Percentiles rank a stretch among this genome's conserved stretches.
These are phyloP conservation scores for Polyplosphaeria fusca DNA, from an alignment of 495 filamentous ascomycete genomes.

Conservation along the genomic window DNA sequence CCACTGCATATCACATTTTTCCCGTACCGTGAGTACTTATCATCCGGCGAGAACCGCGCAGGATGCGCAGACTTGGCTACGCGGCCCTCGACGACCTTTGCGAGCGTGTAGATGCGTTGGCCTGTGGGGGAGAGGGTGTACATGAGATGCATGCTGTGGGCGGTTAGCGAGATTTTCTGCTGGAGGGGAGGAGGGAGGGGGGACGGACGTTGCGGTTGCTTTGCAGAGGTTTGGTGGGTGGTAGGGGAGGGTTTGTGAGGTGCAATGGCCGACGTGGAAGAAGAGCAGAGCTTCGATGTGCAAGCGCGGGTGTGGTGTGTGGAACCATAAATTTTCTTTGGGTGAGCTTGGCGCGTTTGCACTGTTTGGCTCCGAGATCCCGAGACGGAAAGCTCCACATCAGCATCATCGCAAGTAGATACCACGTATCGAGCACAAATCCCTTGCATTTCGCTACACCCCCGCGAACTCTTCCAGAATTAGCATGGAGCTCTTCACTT, in stretches of 20 bases:
- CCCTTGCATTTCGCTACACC: neutral
- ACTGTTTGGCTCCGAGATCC: neutral
- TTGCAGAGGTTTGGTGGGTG: too few relatives aligned
- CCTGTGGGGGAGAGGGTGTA: slow-evolving; percentile 74
- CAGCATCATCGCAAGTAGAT: slow-evolving; percentile 31
- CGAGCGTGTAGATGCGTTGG: slow-evolving; percentile 85
- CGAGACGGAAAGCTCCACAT: slow-evolving; percentile 19
- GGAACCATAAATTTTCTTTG: too few relatives aligned
- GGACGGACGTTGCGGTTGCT: too few relatives aligned
- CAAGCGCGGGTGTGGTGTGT: too few relatives aligned
- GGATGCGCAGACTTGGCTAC: slow-evolving; percentile 96
- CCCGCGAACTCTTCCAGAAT: neutral
- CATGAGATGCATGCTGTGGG: slow-evolving; percentile 74
- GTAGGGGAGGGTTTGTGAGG: too few relatives aligned
- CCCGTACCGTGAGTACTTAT: slow-evolving; percentile 83
- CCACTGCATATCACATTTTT: neutral
- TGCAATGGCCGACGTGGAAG: too few relatives aligned
- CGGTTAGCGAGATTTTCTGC: neutral
- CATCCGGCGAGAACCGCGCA: slow-evolving; percentile 93
- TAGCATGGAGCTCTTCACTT: slow-evolving; percentile 26
- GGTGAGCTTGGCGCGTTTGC: too few relatives aligned
- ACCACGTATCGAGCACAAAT: too few relatives aligned
- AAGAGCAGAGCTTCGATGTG: too few relatives aligned
- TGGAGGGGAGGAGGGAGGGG: too few relatives aligned
- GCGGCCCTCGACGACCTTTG: slow-evolving; percentile 71